phyloP scores from a whole-genome alignment of 768 basidiomycete species.

The Pisolithus microcarpus region DNA sequence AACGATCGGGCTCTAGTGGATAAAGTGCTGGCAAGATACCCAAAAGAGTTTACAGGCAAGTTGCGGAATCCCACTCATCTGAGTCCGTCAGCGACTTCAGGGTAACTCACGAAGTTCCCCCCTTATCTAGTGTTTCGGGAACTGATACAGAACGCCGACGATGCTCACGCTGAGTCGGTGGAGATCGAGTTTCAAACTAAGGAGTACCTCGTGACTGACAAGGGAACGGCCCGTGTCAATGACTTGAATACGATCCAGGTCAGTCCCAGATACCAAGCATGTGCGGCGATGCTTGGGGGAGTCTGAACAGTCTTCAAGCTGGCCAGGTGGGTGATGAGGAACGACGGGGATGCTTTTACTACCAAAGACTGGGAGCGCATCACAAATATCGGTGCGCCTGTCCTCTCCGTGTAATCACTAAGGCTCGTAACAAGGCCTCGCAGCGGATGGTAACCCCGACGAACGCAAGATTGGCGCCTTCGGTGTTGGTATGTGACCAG shows the following conservation, averaged over 20 bases:
- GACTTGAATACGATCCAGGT: constrained; percentile 5
- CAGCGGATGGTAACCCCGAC: constrained; percentile 49
- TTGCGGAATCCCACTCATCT: not conserved
- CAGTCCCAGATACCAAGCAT: not conserved
- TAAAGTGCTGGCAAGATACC: constrained; percentile 13
- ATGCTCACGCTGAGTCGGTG: constrained; percentile 32
- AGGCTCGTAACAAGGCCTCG: not conserved
- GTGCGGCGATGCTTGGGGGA: too few species aligned
- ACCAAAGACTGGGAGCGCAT: constrained; percentile 41
- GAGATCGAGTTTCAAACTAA: constrained; percentile 32
- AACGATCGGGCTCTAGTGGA: constrained; percentile 13
- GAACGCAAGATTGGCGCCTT: constrained; percentile 47
- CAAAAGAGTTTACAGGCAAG: constrained; percentile 11
- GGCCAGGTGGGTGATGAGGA: constrained; percentile 35
- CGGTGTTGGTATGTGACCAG: constrained; percentile 22
- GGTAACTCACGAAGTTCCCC: not conserved
- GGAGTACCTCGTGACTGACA: constrained; percentile 3
- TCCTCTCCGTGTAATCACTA: not conserved
- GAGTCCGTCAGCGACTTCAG: not conserved
- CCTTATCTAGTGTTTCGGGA: constrained; percentile 39
- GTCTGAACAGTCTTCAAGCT: constrained; percentile 19
- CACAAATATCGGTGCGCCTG: constrained; percentile 34
- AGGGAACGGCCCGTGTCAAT: not conserved
- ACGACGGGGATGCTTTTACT: constrained; percentile 42
- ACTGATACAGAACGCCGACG: constrained; percentile 52